Base-by-base conservation (phyloP, 176 grass and related monocot species). In the Triticum timopheevii region DNA sequence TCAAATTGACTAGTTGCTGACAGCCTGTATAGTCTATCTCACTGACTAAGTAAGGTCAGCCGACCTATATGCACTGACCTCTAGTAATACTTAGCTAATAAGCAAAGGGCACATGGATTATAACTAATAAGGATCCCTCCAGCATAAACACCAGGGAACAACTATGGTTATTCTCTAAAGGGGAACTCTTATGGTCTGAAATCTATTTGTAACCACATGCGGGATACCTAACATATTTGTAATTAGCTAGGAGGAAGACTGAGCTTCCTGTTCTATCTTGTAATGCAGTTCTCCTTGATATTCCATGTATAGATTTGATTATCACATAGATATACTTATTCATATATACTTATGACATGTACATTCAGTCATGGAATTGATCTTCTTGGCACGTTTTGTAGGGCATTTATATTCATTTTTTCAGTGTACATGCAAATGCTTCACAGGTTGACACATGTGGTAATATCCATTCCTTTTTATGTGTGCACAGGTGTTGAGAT, bases 401-500 rank as follows among this genome's bases (percentile, higher is more conserved):
- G 79, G 47, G 31, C 52, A 64, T 90, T 35, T 65, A 76, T 71
- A 83, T 83, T 73, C 33, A 71, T 56, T 72, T 50, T 79, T 73
- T 72, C 30, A 78, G 40, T 72, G 13, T 27, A 13, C 22, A 71
- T 64, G 62, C 78, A 75, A 3, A 76, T 28, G n/a, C 40, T 63
- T 42, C 28, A 39, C 30, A 76, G 31, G 11, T 72, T 65, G 39
- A 42, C 65, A 90, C 64, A 42, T 80, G 31, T 84, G 42, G 24
- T 35, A 58, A 50, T 72, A 77, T 72, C 83, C 15, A 76, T 64
- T 80, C 23, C 25, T 72, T 74, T 83, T 77, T 47, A 20, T 88
- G 58, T 77, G 70, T 72, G 66, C 68, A 49, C 73, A 98, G 96
- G 93, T 86, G 58, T 52, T 98, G 73, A 98, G 88, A 87, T 89